Evolutionary conservation across 2,329 filamentous ascomycete species (phyloP).

Genomic region (Xylaria sp.): DNA sequence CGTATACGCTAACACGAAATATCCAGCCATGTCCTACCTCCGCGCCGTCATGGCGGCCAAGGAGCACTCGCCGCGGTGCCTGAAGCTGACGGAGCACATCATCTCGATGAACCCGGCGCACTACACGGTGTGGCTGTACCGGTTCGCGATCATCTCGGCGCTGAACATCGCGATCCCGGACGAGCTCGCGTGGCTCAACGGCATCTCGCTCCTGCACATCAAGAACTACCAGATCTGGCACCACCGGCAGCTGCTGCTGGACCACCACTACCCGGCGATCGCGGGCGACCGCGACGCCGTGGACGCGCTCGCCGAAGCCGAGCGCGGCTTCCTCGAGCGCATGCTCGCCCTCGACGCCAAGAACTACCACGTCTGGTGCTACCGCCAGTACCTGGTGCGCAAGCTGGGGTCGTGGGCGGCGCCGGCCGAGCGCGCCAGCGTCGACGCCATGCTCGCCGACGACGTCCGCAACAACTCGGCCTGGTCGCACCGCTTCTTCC

Average conservation of each 20-base stretch:
- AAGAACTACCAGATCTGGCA: conserved; percentile 99
- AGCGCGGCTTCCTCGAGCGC: conserved; percentile 72
- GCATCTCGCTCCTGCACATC: conserved; percentile 77
- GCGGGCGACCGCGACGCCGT: conserved; percentile 59
- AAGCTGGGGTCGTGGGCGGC: conserved; percentile 62
- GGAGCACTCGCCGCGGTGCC: conserved; percentile 77
- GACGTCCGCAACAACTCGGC: conserved; percentile 96
- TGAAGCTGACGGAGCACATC: conserved; percentile 84
- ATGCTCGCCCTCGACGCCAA: conserved; percentile 90
- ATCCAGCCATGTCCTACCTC: conserved; percentile 81
- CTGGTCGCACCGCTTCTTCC: conserved; percentile 95
- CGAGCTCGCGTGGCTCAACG: conserved; percentile 86
- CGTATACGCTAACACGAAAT: conserved; percentile 6
- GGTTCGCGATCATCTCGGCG: conserved; percentile 74
- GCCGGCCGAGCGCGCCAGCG: conserved; percentile 67
- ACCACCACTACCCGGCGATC: conserved; percentile 61
- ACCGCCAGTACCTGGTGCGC: conserved; percentile 72
- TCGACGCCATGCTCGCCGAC: conserved; percentile 71
- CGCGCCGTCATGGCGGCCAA: conserved; percentile 89
- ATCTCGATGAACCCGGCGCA: conserved; percentile 94
- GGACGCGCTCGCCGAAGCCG: conserved; percentile 62
- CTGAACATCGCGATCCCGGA: conserved; percentile 66
- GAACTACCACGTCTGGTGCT: conserved; percentile 99
- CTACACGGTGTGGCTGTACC: conserved; percentile 98
- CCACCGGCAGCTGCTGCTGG: conserved; percentile 67